Evolutionary conservation across 2,329 filamentous ascomycete genomes (phyloP), one percentile per base, ranked within the genome.

Genomic region (Apiospora saccharicola): DNA sequence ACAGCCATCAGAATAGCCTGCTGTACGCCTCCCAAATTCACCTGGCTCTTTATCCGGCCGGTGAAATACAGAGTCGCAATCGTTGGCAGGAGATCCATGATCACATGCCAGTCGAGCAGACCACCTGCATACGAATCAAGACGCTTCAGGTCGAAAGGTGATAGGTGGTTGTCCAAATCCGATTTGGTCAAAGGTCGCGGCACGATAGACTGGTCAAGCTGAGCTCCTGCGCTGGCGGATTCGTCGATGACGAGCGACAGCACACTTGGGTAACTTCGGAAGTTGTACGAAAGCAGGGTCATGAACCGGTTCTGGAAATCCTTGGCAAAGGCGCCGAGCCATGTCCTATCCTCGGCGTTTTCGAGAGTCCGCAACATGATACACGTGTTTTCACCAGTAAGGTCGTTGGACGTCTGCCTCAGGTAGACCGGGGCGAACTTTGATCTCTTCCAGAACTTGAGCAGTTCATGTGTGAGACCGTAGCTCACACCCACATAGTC

Each of bases 401-500:
- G 87, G 72, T 98, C 96, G 80, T 98, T 99, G 70, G 96, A 88
- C 2, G 97, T 99, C 85, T 99, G 96, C 46, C 96, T 90, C 19
- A 99, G 88, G 79, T 99, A 99, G 0, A 99, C 94, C 0, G 96
- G 96, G 2, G 91, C 90, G 81, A 98, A 99, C 0, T 87, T 87
- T 22, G 93, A 90, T 47, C 93, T 92, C 84, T 98, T 98, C 96
- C 96, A 99, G 87, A 99, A 99, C 80, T 94, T 97, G 85, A 98
- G 96, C 19, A 99, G 90, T 19, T 90, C 88, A 51, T 91, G 88
- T 0, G 96, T 99, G 72, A 99, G 86, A 70, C 96, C 97, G 81
- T 97, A 99, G 79, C 94, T 97, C 69, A 99, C 97, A 80, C 97
- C 96, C 22, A 99, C 83, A 79, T 98, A 99, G 83, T 99, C 96